Conservation (phyloP, 345 rosid species). For the Eucalyptus viminalis region DNA sequence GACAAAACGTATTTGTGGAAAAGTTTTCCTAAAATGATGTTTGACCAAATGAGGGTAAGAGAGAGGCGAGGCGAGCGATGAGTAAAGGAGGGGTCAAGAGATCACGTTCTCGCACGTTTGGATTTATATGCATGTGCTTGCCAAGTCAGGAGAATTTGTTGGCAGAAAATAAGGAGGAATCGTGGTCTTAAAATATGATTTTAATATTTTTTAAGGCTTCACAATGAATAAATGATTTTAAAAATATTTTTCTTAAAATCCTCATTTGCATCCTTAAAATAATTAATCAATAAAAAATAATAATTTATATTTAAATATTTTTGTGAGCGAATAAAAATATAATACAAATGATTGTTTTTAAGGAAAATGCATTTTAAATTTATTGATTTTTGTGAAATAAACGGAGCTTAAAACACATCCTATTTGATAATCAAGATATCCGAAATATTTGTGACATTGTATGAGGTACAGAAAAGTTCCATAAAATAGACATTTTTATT, state of each 20-base stretch:
- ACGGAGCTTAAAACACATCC: background rate
- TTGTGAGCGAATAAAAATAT: rapidly evolving
- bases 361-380: too few relatives aligned
- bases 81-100: background rate
- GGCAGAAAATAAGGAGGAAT: background rate
- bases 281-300: too few relatives aligned
- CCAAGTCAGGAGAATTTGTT: background rate
- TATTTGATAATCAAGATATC: background rate
- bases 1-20: background rate
- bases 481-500: background rate
- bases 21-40: background rate
- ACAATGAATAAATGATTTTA: too few relatives aligned
- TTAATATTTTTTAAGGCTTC: background rate
- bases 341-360: rapidly evolving
- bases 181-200: background rate
- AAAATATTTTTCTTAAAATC: too few relatives aligned
- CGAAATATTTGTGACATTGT: background rate
- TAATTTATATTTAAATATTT: too few relatives aligned
- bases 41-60: background rate
- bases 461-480: background rate
- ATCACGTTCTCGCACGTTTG: background rate
- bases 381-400: too few relatives aligned
- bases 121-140: background rate
- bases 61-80: background rate
- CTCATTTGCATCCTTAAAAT: rapidly evolving